Conservation (phyloP, 805 yeast species). For the Kockiozyma suomiensis region DNA sequence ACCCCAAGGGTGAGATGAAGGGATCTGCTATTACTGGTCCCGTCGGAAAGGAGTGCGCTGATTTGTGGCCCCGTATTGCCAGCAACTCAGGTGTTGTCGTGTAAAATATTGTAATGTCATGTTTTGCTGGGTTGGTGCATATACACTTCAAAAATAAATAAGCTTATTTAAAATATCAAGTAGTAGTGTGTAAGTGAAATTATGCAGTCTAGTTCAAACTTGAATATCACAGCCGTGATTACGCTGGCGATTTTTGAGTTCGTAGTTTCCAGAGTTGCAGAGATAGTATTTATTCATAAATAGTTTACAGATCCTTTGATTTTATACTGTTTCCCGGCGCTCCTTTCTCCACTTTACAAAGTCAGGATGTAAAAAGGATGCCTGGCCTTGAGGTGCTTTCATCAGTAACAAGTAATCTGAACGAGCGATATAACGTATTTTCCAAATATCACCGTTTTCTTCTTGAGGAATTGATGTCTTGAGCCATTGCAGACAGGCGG, state of each 20-base stretch:
- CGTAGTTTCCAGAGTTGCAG: no score
- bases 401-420: conserved; percentile 22
- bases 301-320: neutral
- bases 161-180: neutral
- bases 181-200: no score
- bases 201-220: no score
- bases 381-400: conserved; percentile 7
- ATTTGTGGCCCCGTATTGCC: conserved; percentile 99
- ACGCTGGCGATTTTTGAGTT: no score
- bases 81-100: conserved; percentile 99
- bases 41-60: conserved; percentile 99
- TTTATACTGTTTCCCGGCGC: neutral
- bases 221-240: no score
- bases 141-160: conserved; percentile 9
- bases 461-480: conserved; percentile 46
- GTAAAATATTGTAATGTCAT: conserved; percentile 49
- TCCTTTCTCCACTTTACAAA: conserved; percentile 31
- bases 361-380: conserved; percentile 26
- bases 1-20: conserved; percentile 99
- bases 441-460: conserved; percentile 56
- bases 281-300: no score
- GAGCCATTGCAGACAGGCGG: conserved; percentile 82
- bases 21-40: conserved; percentile 99
- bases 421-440: conserved; percentile 49
- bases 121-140: conserved; percentile 20